Evolutionary conservation across 805 yeast species (phyloP), one percentile per base, ranked within the genome.

Genomic region (Saturnispora hagleri): DNA sequence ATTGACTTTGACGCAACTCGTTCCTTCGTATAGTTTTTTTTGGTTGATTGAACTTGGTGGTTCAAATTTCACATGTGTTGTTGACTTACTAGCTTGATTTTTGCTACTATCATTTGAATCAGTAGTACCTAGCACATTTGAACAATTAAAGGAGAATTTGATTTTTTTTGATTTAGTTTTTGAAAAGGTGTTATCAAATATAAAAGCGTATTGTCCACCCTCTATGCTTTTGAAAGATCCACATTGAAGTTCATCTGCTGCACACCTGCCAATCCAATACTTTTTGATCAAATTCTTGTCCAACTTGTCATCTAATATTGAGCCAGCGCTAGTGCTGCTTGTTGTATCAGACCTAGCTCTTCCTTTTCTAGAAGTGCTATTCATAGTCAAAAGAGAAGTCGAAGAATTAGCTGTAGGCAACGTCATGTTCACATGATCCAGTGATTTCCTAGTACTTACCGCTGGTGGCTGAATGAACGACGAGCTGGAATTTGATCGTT

Each of bases 101-200:
- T 12, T 43, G 27, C 33, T 33, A 26, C 5, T 5, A 10, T 44
- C 35, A 15, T 9, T 34, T 33, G 38, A 41, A 10, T 49, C 51
- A 38, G 8, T 20, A 38, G 13, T 10, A 38, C 24, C 13, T 4
- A 17, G 24, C 9, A 8, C 42, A 38, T 38, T 12, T 38, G 26
- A 45, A 33, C 26, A 45, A 27, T 43, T 43, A 27, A 47, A 77
- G 51, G 82, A 77, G 66, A 89, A 89, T 52, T 82, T 72, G 1
- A 91, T 81, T 54, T 85, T 88, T 66, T 91, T 93, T 46, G 89
- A 82, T 22, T 82, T 84, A 33, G 84, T 87, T 61, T 86, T 89
- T 33, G 96, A 84, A 60, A 89, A 88, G 0, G 96, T 85, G 69
- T 91, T 91, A 68, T 91, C 98, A 62, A 91, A 85, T 26, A 93